Percentiles rank a stretch among this genome's conserved stretches.
These are phyloP conservation scores for Corylus heterophylla DNA, from an alignment of 306 rosid genomes.

Conservation along the genomic window DNA sequence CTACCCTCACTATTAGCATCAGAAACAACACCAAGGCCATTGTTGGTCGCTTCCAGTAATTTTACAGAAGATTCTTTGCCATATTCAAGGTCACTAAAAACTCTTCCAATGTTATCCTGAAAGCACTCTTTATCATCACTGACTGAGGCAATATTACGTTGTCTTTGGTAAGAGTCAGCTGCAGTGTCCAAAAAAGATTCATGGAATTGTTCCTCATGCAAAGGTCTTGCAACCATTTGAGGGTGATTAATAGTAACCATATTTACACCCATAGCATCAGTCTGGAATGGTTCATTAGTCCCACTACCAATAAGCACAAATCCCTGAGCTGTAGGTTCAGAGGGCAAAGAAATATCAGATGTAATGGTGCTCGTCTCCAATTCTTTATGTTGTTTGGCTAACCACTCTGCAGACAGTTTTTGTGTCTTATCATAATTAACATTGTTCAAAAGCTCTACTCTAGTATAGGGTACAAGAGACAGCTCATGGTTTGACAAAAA, in stretches of 20 bases:
- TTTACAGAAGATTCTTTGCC: slow-evolving; percentile 44
- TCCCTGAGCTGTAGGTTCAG: slow-evolving; percentile 36
- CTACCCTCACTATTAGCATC: slow-evolving; percentile 49
- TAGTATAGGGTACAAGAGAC: slow-evolving; percentile 40
- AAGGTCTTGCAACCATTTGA: slow-evolving; percentile 19
- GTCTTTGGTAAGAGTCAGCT: slow-evolving; percentile 29
- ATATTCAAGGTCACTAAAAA: slow-evolving; percentile 28
- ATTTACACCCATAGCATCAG: slow-evolving; percentile 32
- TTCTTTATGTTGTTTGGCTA: slow-evolving; percentile 34
- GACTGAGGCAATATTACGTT: slow-evolving; percentile 23
- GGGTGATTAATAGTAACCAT: slow-evolving; percentile 27
- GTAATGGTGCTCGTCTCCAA: slow-evolving; percentile 29
- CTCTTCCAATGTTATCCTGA: slow-evolving; percentile 35
- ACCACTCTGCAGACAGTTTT: slow-evolving; percentile 28
- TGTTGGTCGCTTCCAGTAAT: slow-evolving; percentile 35
- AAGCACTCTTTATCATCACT: slow-evolving; percentile 43
- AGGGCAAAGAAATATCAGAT: slow-evolving; percentile 28
- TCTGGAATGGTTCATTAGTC: slow-evolving; percentile 35
- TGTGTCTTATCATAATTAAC: slow-evolving; percentile 18
- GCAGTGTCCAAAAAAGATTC: slow-evolving; percentile 25
- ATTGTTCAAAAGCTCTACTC: slow-evolving; percentile 25
- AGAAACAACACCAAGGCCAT: slow-evolving; percentile 31
- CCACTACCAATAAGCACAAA: slow-evolving; percentile 38
- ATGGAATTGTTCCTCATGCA: slow-evolving; percentile 38
- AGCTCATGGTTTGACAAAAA: slow-evolving; percentile 42